Conservation (phyloP, 495 filamentous ascomycete species). For the Aspergillus sparsus region DNA sequence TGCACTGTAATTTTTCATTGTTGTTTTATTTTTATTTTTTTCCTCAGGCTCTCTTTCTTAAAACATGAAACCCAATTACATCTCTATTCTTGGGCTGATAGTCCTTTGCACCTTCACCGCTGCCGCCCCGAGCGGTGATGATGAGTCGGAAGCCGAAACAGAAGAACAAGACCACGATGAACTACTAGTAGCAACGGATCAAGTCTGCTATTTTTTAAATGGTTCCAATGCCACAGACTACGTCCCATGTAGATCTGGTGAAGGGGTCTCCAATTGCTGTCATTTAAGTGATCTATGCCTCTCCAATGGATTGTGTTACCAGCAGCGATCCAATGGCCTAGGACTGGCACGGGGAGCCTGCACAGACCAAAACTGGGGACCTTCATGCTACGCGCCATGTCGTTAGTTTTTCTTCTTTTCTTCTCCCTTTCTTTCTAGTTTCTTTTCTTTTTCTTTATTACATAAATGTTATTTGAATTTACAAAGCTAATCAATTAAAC, state of each 20-base stretch:
- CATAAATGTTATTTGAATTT: not conserved
- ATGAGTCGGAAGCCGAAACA: no score
- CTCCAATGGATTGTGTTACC: constrained; percentile 18
- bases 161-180: no score
- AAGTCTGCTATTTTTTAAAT: constrained; percentile 16
- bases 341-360: constrained; percentile 11
- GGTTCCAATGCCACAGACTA: constrained; percentile 8
- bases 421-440: not conserved
- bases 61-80: no score
- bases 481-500: not conserved
- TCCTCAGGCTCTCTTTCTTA: not conserved
- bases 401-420: constrained; percentile 4
- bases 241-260: constrained; percentile 13
- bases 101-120: no score
- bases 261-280: constrained; percentile 16
- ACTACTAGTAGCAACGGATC: not conserved
- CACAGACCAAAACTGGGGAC: constrained; percentile 5
- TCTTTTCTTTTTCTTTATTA: no score
- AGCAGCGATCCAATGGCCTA: constrained; percentile 9
- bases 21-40: not conserved
- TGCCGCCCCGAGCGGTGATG: no score
- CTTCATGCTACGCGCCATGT: constrained; percentile 13
- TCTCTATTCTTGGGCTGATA: no score
- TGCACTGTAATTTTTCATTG: no score
- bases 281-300: constrained; percentile 16